Evolutionary conservation across 306 rosid genomes (phyloP).

Genomic region (Prunus kanzakura): DNA sequence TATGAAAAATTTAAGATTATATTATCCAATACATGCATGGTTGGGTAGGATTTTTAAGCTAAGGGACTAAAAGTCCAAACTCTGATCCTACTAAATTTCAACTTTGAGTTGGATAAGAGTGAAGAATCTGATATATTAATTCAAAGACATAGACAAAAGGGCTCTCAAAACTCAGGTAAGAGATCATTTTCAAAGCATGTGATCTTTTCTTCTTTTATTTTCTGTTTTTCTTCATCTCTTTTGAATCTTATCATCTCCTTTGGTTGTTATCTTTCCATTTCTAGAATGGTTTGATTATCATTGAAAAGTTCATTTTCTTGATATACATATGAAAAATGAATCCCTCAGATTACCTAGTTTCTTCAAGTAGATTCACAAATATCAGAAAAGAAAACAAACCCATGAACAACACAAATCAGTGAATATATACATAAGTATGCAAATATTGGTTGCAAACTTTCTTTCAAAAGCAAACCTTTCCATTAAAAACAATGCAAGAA

Average conservation of each 20-base stretch:
- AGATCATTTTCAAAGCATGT: constrained; percentile 1
- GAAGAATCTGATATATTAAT: background rate
- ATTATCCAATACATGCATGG: background rate
- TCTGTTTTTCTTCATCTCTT: background rate
- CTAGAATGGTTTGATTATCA: background rate
- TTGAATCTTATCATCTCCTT: background rate
- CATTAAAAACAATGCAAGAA: background rate
- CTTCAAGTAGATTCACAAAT: background rate
- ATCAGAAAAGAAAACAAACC: background rate
- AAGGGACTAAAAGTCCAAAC: background rate
- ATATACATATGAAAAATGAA: background rate
- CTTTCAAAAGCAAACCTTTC: background rate
- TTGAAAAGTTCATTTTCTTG: background rate
- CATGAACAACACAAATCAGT: background rate
- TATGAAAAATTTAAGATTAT: background rate
- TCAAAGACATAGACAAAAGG: background rate
- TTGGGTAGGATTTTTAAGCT: background rate
- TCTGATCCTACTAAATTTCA: background rate
- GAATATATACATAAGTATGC: background rate
- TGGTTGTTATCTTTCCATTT: background rate
- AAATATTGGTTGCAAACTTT: background rate
- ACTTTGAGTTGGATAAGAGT: background rate
- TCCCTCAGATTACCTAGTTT: background rate
- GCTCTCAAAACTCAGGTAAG: background rate
- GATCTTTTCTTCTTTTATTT: background rate